Evolutionary conservation across 768 basidiomycete species (phyloP), one percentile per base, ranked within the genome.

Genomic region (Crucibulum laeve): DNA sequence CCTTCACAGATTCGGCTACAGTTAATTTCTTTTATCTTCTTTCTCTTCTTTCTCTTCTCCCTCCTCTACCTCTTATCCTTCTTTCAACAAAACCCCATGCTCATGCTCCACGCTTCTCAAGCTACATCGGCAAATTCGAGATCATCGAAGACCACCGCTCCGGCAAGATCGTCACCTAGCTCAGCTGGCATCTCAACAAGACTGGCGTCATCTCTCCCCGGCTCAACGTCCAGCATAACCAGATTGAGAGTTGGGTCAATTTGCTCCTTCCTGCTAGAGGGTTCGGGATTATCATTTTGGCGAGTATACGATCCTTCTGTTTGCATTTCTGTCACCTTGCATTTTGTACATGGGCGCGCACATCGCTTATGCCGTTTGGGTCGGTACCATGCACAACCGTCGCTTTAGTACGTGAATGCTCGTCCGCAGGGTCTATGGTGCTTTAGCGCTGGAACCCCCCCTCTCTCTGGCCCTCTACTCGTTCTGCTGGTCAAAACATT

Each of bases 151-250:
- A 99, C 74, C 96, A 98, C 69, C 93, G 95, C 48, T 84, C 91
- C 5, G 92, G 92, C 58, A 99, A 98, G 73, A 91, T 99, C 53
- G 94, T 99, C 58, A 80, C 98, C 57, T 94, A 99, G 71, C 84
- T 99, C 45, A 99, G 96, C 61, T 96, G 96, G 36, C 89, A 92
- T 48, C 80, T 99, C 57, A 99, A 99, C 80, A 99, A 99, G 76
- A 87, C 86, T n/a, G 96, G 95, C 56, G 95, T 99, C 62, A 97
- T 97, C 70, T 97, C 94, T n/a, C 94, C 95, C 34, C 88, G 96
- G 43, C 98, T 91, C 81, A 97, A 98, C 71, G 82, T 98, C 56
- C 89, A 93, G 63, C 85, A 89, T 49, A 83, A 68, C 57, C 86
- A 94, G 62, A 96, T 97, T 58, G 91, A 95, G 70, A 74, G 77